Percentiles rank a stretch among this genome's conserved stretches.
Conservation (phyloP, 768 basidiomycete species). For the Asterophora lycoperdoides region DNA sequence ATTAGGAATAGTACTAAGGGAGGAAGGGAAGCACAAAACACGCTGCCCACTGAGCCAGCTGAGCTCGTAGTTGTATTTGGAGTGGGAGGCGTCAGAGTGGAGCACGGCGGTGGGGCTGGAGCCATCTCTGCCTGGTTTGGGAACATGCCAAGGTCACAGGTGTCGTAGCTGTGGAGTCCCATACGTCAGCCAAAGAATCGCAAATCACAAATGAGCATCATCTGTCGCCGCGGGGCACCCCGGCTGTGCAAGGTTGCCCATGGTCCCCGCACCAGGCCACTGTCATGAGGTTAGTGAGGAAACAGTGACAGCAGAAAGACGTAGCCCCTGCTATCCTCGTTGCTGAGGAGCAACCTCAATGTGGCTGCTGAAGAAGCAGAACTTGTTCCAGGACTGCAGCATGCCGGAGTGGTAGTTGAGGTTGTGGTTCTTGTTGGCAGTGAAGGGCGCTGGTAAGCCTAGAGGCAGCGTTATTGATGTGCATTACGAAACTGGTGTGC, state of each 20-base stretch:
- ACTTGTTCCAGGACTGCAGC: conserved; percentile 90
- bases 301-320: conserved; percentile 20
- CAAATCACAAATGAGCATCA: conserved; percentile 36
- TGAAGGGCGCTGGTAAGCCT: conserved; percentile 46
- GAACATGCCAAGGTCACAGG: conserved; percentile 76
- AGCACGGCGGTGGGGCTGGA: conserved; percentile 60
- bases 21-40: conserved; percentile 45
- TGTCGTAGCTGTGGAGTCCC: conserved; percentile 43
- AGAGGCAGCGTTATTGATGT: too few species aligned
- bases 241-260: conserved; percentile 82
- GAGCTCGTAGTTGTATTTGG: conserved; percentile 53
- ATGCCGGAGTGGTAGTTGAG: conserved; percentile 69
- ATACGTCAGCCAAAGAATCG: not conserved
- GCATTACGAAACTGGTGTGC: not conserved
- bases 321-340: conserved; percentile 47
- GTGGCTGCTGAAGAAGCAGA: conserved; percentile 79
- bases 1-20: not conserved
- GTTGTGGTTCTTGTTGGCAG: conserved; percentile 46
- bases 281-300: conserved; percentile 21
- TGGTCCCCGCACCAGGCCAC: conserved; percentile 89
- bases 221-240: conserved; percentile 79
- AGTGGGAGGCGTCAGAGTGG: conserved; percentile 40
- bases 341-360: conserved; percentile 71
- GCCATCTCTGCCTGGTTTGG: conserved; percentile 65
- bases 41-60: conserved; percentile 78